phyloP scores from a whole-genome alignment of 345 rosid species.

The Erucastrum elatum region DNA sequence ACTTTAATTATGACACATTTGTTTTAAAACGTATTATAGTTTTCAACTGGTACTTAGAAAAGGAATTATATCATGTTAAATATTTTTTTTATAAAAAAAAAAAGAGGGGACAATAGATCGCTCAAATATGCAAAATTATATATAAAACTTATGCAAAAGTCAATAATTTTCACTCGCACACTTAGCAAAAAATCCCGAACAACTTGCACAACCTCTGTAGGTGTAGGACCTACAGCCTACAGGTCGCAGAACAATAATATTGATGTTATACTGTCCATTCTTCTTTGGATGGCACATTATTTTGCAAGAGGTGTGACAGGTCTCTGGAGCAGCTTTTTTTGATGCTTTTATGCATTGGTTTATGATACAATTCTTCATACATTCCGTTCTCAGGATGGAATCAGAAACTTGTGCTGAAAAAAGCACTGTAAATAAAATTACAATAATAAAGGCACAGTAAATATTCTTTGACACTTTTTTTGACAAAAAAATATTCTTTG shows the following conservation, averaged over 20 bases:
- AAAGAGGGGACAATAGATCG: no score
- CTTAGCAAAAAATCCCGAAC: no score
- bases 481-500: neutral
- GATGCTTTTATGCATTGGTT: neutral
- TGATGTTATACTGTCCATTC: neutral
- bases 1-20: no score
- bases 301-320: neutral
- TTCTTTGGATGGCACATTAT: neutral
- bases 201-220: no score
- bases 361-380: neutral
- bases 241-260: neutral
- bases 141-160: no score
- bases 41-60: no score
- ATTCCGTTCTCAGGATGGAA: neutral
- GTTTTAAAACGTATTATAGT: no score
- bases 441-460: neutral
- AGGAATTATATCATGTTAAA: no score
- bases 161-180: no score
- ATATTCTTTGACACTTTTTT: neutral
- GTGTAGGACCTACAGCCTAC: no score
- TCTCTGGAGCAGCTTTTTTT: neutral
- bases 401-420: neutral
- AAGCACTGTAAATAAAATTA: neutral
- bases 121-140: no score
- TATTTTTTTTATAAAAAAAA: no score